Evolutionary conservation across 1,284 basidiomycete species (phyloP).

Genomic region (Malassezia nana): DNA sequence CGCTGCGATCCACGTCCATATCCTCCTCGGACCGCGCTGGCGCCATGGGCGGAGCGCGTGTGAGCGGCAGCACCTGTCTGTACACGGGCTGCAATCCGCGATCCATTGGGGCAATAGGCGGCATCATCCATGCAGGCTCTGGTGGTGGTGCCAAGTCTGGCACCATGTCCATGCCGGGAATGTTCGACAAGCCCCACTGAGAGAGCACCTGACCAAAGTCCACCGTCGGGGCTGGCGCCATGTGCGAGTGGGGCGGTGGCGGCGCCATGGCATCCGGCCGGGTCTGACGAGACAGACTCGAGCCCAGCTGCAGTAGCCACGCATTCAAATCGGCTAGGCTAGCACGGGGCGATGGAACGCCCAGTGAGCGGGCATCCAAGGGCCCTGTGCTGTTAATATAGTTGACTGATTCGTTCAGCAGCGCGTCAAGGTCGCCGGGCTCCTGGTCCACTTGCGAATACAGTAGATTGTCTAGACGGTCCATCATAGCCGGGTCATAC

Average conservation of each 20-base stretch:
- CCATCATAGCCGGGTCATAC: slow-evolving; percentile 40
- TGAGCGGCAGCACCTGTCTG: slow-evolving; percentile 40
- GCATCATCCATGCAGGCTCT: neutral
- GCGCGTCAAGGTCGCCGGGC: neutral
- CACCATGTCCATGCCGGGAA: slow-evolving; percentile 37
- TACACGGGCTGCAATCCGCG: slow-evolving; percentile 25
- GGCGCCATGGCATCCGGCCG: neutral
- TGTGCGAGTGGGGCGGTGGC: neutral
- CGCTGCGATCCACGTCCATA: neutral
- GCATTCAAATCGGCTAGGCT: slow-evolving; percentile 42
- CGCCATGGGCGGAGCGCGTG: slow-evolving; percentile 27
- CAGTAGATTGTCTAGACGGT: slow-evolving; percentile 28
- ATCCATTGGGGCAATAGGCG: slow-evolving; percentile 11
- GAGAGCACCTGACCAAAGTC: slow-evolving; percentile 28
- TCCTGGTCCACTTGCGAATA: neutral
- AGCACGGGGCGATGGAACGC: neutral
- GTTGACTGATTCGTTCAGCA: slow-evolving; percentile 10
- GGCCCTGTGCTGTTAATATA: neutral
- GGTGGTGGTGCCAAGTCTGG: slow-evolving; percentile 1
- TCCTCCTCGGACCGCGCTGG: neutral
- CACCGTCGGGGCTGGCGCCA: slow-evolving; percentile 7
- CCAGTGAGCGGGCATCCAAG: neutral
- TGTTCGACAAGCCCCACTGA: slow-evolving; percentile 31
- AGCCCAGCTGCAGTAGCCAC: slow-evolving; percentile 46
- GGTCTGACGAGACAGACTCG: slow-evolving; percentile 22